Conservation (phyloP, 2,329 filamentous ascomycete species). For the Calonectria montana region DNA sequence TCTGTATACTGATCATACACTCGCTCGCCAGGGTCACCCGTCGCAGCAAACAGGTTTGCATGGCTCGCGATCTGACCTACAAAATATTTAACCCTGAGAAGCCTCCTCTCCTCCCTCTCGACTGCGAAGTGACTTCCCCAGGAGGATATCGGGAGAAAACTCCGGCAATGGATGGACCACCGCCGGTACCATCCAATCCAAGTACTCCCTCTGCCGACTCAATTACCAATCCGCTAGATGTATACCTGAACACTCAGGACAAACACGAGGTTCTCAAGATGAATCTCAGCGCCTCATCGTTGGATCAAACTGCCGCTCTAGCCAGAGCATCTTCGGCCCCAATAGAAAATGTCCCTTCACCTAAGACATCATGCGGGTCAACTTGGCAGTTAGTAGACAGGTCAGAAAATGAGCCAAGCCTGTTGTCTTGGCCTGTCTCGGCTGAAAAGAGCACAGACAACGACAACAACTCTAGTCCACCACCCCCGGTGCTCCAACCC, state of each 20-base stretch:
- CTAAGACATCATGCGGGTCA: background rate
- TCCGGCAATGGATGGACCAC: background rate
- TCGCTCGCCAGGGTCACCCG: slow-evolving; percentile 9
- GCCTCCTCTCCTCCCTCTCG: slow-evolving; percentile 10
- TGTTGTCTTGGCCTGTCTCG: background rate
- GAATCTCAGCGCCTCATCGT: background rate
- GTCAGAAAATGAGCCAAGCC: background rate
- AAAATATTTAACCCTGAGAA: slow-evolving; percentile 2
- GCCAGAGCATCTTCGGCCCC: background rate
- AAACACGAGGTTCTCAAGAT: slow-evolving; percentile 24
- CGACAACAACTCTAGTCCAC: background rate
- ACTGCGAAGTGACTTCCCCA: background rate
- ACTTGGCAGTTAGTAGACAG: slow-evolving; percentile 23
- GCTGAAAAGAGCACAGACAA: no score
- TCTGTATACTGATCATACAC: slow-evolving; percentile 16
- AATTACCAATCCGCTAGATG: slow-evolving; percentile 23
- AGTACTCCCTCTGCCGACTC: slow-evolving; percentile 14
- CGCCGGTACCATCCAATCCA: slow-evolving; percentile 21
- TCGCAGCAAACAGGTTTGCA: background rate
- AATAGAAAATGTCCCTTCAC: background rate
- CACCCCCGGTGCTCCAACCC: background rate
- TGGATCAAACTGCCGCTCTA: background rate
- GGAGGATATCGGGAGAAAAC: background rate
- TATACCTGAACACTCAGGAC: slow-evolving; percentile 30
- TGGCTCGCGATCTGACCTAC: background rate